Conservation (phyloP, 768 basidiomycete genomes). For the Lactarius indigo region DNA sequence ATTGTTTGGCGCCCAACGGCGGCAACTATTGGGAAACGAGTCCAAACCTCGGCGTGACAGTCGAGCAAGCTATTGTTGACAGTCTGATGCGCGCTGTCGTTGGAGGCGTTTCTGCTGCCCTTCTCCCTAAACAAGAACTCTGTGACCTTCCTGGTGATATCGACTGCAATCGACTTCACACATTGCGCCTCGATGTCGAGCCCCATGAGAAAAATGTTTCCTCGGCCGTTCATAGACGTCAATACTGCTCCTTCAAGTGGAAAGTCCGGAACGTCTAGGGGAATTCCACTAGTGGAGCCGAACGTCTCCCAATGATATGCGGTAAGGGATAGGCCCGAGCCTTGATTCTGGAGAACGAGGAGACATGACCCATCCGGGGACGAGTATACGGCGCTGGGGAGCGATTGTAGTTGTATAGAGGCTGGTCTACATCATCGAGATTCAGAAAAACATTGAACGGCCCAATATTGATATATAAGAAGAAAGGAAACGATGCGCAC, state of each 20-base stretch:
- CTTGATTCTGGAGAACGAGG: conserved; percentile 32
- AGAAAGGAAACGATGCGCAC: conserved; percentile 31
- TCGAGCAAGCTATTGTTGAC: conserved; percentile 36
- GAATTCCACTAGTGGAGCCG: conserved; percentile 37
- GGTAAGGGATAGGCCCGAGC: background rate
- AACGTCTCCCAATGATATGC: background rate
- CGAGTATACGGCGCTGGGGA: conserved; percentile 38
- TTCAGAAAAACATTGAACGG: background rate
- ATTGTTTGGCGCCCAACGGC: background rate
- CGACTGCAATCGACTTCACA: conserved; percentile 44
- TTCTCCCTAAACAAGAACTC: conserved; percentile 53
- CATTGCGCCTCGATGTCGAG: conserved; percentile 34
- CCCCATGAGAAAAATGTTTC: conserved; percentile 40
- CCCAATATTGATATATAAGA: too few species aligned
- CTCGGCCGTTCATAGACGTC: conserved; percentile 45
- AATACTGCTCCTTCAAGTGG: conserved; percentile 30
- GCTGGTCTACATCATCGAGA: conserved; percentile 38
- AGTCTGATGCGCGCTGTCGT: conserved; percentile 24
- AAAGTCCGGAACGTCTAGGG: conserved; percentile 33
- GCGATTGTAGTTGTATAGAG: conserved; percentile 35
- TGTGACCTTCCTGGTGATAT: conserved; percentile 52
- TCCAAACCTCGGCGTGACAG: background rate
- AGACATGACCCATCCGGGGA: conserved; percentile 56
- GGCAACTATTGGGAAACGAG: background rate
- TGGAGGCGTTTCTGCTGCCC: conserved; percentile 28